These are phyloP conservation scores for Phlebiopsis gigantea DNA, from an alignment of 768 basidiomycete genomes.

Conservation along the genomic window DNA sequence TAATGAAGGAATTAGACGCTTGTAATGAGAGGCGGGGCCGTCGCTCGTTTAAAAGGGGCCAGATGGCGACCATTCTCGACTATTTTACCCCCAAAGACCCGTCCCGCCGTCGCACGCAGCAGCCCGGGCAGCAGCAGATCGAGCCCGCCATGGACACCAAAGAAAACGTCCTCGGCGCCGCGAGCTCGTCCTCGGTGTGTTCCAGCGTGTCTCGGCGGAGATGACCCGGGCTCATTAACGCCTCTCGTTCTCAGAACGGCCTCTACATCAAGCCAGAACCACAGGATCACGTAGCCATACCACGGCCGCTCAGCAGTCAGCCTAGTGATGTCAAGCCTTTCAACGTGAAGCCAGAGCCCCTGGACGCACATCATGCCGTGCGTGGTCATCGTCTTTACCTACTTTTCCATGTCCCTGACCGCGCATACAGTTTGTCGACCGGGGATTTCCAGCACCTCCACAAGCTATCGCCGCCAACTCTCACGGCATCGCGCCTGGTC, in stretches of 20 bases:
- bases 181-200: not conserved
- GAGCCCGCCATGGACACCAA: not conserved
- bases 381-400: not conserved
- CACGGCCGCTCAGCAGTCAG: slow-evolving; percentile 7
- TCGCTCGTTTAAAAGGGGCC: not conserved
- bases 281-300: slow-evolving; percentile 18
- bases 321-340: slow-evolving; percentile 3
- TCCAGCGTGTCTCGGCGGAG: not conserved
- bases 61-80: not conserved
- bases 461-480: not conserved
- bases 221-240: not conserved
- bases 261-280: slow-evolving; percentile 29
- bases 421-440: not conserved
- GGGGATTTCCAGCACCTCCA: not conserved
- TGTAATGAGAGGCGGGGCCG: not conserved
- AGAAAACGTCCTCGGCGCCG: slow-evolving; percentile 6
- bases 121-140: not conserved
- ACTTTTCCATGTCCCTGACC: not conserved
- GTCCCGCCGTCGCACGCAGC: not conserved
- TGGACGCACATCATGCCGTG: not conserved
- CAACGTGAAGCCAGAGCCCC: not conserved
- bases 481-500: not conserved
- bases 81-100: not conserved
- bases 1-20: not conserved
- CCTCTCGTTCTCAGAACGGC: slow-evolving; percentile 8